phyloP scores from a whole-genome alignment of 805 yeast genomes.

The Candida nemodendra region DNA sequence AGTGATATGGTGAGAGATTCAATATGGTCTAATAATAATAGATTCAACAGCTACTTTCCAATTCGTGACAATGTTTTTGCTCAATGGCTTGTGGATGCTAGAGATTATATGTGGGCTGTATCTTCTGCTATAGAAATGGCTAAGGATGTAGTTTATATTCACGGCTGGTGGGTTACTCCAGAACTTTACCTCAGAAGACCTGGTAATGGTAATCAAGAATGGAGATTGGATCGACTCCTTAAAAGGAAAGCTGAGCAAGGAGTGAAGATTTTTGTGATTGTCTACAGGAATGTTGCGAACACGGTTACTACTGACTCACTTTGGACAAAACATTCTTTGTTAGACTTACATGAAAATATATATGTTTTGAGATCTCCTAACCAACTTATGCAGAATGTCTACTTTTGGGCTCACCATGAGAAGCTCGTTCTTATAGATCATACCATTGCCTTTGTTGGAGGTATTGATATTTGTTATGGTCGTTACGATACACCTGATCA shows the following conservation, averaged over 20 bases:
- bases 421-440: slow-evolving; percentile 85
- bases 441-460: slow-evolving; percentile 88
- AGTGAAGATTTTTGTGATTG: slow-evolving; percentile 86
- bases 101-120: slow-evolving; percentile 96
- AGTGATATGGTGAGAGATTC: slow-evolving; percentile 64
- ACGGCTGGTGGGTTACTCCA: slow-evolving; percentile 99
- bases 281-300: slow-evolving; percentile 90
- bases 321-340: slow-evolving; percentile 90
- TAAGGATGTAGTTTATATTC: slow-evolving; percentile 86
- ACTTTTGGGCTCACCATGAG: slow-evolving; percentile 99
- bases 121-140: slow-evolving; percentile 93
- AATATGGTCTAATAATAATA: slow-evolving; percentile 67
- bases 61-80: slow-evolving; percentile 81
- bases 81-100: slow-evolving; percentile 90
- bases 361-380: slow-evolving; percentile 94
- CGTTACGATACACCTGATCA: slow-evolving; percentile 97
- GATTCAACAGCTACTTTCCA: slow-evolving; percentile 94
- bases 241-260: slow-evolving; percentile 93
- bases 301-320: slow-evolving; percentile 92
- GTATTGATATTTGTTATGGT: slow-evolving; percentile 93
- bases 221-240: slow-evolving; percentile 84
- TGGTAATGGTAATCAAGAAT: slow-evolving; percentile 90
- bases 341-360: slow-evolving; percentile 81
- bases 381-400: slow-evolving; percentile 87
- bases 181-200: slow-evolving; percentile 92